Conservation (phyloP, 179 eudicot species). For the Sideroxylon spinosum region DNA sequence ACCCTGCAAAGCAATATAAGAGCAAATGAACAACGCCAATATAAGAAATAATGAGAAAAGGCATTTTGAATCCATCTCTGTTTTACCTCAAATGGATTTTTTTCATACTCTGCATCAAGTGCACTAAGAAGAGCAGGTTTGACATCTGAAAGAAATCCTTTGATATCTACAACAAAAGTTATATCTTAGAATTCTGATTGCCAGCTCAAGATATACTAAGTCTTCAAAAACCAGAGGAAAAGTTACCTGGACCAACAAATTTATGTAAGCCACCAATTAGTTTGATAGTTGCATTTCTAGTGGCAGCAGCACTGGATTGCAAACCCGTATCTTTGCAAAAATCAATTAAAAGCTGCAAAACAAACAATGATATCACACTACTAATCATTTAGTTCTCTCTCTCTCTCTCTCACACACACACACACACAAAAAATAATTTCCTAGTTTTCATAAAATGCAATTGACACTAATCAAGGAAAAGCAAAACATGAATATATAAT, state of each 20-base stretch:
- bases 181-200: slow-evolving; percentile 1
- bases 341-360: slow-evolving; percentile 72
- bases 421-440: not conserved
- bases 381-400: not conserved
- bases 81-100: slow-evolving; percentile 90
- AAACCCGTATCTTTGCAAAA: slow-evolving; percentile 98
- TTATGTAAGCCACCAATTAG: slow-evolving; percentile 87
- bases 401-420: too few relatives aligned
- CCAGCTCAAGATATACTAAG: not conserved
- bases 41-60: slow-evolving; percentile 1
- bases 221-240: slow-evolving; percentile 15
- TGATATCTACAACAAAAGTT: slow-evolving; percentile 57
- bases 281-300: slow-evolving; percentile 94
- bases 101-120: slow-evolving; percentile 96
- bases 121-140: slow-evolving; percentile 99
- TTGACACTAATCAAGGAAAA: not conserved
- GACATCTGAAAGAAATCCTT: slow-evolving; percentile 87
- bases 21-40: slow-evolving; percentile 7
- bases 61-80: not conserved
- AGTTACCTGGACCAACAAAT: slow-evolving; percentile 93
- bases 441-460: not conserved
- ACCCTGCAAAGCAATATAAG: slow-evolving; percentile 47
- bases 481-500: not conserved
- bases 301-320: slow-evolving; percentile 96
- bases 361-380: not conserved